Conservation (phyloP, 768 basidiomycete genomes). For the Macrolepiota fuliginosa region DNA sequence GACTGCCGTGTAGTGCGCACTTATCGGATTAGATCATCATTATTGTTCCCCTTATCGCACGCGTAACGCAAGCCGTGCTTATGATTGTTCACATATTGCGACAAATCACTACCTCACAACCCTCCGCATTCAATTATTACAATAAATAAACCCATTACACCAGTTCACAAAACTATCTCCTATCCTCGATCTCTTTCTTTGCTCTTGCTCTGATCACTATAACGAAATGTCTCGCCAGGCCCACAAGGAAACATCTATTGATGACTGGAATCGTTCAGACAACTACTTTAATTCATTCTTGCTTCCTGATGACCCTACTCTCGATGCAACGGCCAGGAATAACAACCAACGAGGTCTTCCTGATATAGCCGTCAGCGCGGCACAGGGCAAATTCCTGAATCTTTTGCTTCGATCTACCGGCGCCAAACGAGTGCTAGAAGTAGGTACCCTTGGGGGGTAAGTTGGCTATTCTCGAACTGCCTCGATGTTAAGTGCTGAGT, state of each 20-base stretch:
- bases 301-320: constrained; percentile 36
- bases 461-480: constrained; percentile 4
- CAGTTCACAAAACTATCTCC: not conserved
- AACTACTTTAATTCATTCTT: constrained; percentile 57
- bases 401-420: constrained; percentile 47
- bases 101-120: no score
- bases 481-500: not conserved
- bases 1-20: no score
- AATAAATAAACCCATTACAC: not conserved
- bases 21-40: no score
- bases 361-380: constrained; percentile 49
- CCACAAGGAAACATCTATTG: constrained; percentile 21
- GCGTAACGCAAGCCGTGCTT: no score
- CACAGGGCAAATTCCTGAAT: constrained; percentile 58
- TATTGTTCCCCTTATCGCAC: no score
- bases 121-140: no score
- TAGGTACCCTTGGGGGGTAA: constrained; percentile 68
- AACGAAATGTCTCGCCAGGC: constrained; percentile 11
- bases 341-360: constrained; percentile 44
- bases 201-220: not conserved
- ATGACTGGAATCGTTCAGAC: constrained; percentile 53
- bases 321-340: constrained; percentile 40
- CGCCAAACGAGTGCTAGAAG: constrained; percentile 59
- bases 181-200: not conserved
- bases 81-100: no score